Evolutionary conservation across 768 basidiomycete species (phyloP), one percentile per base, ranked within the genome.

Genomic region (Podaxis sp.): DNA sequence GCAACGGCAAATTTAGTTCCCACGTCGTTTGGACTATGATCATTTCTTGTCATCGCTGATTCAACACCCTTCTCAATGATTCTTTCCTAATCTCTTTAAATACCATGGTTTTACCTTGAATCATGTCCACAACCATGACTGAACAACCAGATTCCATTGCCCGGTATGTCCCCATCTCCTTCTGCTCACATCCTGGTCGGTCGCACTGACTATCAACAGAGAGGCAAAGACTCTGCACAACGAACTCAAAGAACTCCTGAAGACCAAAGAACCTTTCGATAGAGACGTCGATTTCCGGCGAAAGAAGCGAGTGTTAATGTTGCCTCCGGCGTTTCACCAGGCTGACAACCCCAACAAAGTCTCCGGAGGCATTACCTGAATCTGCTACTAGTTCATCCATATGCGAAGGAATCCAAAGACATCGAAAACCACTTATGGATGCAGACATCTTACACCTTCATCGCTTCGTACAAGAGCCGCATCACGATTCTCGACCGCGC

Each of bases 361-460:
- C 80, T 93, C 61, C 85, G 91, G 56, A 83, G 86, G 58, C 84
- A 83, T 48, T 87, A 91, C 72, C 78, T 93, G 55, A 84, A 80
- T 51, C 78, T 93, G 40, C 80, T 94, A 20, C 82, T 93, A 65
- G 72, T 85, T 22, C 79, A 90, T 69, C 88, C 91, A 1, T 85
- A 83, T 68, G 81, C 89, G 48, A 83, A 81, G 54, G 90, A 93
- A 73, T 87, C 88, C 53, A 87, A 88, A 71, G 90, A 93, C 76
- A 86, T 85, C 46, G 91, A 95, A 71, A 90, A 84, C 33, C 87
- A 90, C 66, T 82, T 96, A 8, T 96, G 95, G 94, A 92, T 95
- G 86, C 90, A 93, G 71, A 96, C 95, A 0, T 91, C 92, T 40
- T 91, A 96, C 75, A 81, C 85, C 41, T 86, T 94, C 76, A 96